phyloP scores from a whole-genome alignment of 257 asterid genomes.

The Leptodermis oblonga region DNA sequence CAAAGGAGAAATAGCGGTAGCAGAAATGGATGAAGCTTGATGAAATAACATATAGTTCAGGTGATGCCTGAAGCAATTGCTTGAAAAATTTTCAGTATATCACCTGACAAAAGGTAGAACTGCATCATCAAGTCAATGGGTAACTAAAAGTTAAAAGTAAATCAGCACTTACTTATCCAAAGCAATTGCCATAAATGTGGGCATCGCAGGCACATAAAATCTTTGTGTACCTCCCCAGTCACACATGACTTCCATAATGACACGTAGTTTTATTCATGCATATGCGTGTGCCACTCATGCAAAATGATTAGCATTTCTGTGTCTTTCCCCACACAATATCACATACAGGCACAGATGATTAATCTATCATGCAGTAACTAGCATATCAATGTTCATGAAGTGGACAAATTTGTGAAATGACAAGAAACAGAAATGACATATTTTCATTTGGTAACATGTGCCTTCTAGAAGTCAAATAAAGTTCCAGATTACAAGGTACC shows the following conservation, averaged over 20 bases:
- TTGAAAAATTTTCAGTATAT: neutral
- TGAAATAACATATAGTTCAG: neutral
- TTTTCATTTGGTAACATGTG: neutral
- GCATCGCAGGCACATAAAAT: neutral
- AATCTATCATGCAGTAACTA: neutral
- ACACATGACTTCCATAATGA: neutral
- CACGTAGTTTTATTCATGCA: neutral
- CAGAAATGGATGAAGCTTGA: neutral
- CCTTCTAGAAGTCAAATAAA: neutral
- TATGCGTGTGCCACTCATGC: neutral
- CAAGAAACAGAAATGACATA: neutral
- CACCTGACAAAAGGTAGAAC: neutral
- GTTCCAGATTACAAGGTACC: conserved; percentile 36
- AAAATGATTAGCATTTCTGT: neutral
- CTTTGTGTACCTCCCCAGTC: neutral
- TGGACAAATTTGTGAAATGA: neutral
- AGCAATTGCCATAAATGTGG: neutral
- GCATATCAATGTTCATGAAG: neutral
- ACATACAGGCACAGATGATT: neutral
- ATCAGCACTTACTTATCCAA: neutral
- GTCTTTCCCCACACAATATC: neutral
- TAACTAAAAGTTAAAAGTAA: neutral
- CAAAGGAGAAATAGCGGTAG: neutral
- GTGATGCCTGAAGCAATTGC: conserved; percentile 1
- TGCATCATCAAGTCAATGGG: neutral